A percentile compares a stretch with the other conserved stretches of the same genome.
Conservation (phyloP, 2,329 filamentous ascomycete species). For the Calonectria pteridis region DNA sequence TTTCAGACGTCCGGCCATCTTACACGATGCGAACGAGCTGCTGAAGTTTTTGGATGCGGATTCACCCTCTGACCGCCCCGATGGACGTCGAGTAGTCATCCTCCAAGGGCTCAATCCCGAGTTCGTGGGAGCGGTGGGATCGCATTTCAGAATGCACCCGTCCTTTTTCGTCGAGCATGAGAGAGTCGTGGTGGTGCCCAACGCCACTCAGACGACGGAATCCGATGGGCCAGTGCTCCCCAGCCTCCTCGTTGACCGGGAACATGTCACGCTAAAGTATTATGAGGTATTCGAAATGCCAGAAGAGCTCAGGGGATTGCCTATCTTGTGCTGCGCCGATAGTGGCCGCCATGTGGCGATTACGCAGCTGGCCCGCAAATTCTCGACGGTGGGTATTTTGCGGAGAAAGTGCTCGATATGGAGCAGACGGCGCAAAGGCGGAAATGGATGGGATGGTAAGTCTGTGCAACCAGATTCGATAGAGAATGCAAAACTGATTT, state of each 20-base stretch:
- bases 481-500: neutral
- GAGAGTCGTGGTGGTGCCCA: neutral
- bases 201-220: neutral
- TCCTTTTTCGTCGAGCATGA: conserved; percentile 8
- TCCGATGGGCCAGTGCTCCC: neutral
- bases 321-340: neutral
- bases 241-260: neutral
- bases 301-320: neutral
- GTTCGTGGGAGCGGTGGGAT: neutral
- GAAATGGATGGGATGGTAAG: conserved; percentile 7
- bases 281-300: neutral
- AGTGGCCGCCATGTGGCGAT: neutral
- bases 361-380: neutral
- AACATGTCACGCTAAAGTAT: neutral
- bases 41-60: neutral
- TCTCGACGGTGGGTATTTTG: neutral
- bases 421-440: neutral
- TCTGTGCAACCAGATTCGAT: too few relatives aligned
- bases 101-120: conserved; percentile 1
- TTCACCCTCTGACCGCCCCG: neutral
- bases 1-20: neutral
- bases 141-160: conserved; percentile 11
- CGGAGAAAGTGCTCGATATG: conserved; percentile 1
- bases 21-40: neutral
- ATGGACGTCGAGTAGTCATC: neutral